phyloP scores from a whole-genome alignment of 2,329 filamentous ascomycete species.

The Mollisiaceae sp. region DNA sequence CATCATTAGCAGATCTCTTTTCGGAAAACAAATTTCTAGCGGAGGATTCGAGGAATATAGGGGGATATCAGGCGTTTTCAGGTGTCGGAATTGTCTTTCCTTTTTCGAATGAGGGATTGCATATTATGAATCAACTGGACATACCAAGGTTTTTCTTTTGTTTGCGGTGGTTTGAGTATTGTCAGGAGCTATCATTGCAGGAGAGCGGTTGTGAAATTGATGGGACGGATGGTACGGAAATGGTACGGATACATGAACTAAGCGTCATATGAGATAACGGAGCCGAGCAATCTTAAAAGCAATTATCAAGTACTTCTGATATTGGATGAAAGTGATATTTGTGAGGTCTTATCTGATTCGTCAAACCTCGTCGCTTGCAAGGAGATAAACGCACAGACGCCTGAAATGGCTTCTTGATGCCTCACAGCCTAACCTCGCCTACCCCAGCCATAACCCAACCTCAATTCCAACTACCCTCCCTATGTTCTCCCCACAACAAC shows the following conservation, averaged over 20 bases:
- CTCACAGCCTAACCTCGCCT: slow-evolving; percentile 13
- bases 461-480: slow-evolving; percentile 16
- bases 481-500: neutral
- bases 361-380: neutral
- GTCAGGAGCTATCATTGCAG: slow-evolving; percentile 5
- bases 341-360: neutral
- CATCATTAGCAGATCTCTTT: slow-evolving; percentile 29
- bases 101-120: slow-evolving; percentile 7
- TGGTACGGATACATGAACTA: neutral
- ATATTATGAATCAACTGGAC: slow-evolving; percentile 17
- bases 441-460: slow-evolving; percentile 17
- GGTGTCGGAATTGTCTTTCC: slow-evolving; percentile 12
- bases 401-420: neutral
- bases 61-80: slow-evolving; percentile 32
- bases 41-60: slow-evolving; percentile 29
- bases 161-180: neutral
- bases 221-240: slow-evolving; percentile 11
- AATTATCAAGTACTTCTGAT: neutral
- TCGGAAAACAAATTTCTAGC: slow-evolving; percentile 25
- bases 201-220: slow-evolving; percentile 9
- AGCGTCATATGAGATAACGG: slow-evolving; percentile 1
- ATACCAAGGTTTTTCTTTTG: slow-evolving; percentile 14
- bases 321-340: neutral
- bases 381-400: neutral
- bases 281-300: slow-evolving; percentile 12